Evolutionary conservation across 176 grass and related monocot genomes (phyloP).

Genomic region (Aegilops longissima): DNA sequence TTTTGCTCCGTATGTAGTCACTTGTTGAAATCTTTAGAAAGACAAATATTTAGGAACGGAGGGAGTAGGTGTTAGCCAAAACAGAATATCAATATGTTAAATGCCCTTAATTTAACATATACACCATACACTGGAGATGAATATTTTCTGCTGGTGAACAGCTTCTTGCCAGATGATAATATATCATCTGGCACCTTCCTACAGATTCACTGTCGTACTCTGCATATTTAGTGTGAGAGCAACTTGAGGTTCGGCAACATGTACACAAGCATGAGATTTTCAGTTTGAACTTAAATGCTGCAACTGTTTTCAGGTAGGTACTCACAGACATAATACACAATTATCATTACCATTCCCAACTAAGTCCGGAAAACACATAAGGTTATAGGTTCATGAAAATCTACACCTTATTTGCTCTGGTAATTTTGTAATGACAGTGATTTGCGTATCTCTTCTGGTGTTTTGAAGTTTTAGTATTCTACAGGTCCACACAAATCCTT

Average conservation of each 20-base stretch:
- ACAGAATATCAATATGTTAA: background rate
- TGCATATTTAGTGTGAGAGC: background rate
- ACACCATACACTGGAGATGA: background rate
- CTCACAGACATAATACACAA: slow-evolving; percentile 15
- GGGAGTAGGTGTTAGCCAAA: background rate
- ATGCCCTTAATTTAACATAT: background rate
- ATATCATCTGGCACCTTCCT: background rate
- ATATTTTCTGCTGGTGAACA: background rate
- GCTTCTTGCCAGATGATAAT: background rate
- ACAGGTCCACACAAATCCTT: background rate
- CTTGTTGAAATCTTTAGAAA: too few species aligned
- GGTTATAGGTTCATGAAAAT: background rate
- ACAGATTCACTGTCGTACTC: background rate
- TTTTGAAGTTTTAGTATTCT: background rate
- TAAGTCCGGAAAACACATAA: background rate
- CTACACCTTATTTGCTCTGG: background rate
- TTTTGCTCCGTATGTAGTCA: too few species aligned
- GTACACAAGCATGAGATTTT: background rate
- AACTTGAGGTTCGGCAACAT: background rate
- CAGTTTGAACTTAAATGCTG: background rate
- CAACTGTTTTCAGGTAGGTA: background rate
- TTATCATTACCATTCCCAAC: background rate
- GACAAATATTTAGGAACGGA: too few species aligned
- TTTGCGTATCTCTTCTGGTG: background rate
- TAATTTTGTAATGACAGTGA: slow-evolving; percentile 1